phyloP scores from a whole-genome alignment of 2,329 filamentous ascomycete genomes.

The Blastomyces emzantsi region DNA sequence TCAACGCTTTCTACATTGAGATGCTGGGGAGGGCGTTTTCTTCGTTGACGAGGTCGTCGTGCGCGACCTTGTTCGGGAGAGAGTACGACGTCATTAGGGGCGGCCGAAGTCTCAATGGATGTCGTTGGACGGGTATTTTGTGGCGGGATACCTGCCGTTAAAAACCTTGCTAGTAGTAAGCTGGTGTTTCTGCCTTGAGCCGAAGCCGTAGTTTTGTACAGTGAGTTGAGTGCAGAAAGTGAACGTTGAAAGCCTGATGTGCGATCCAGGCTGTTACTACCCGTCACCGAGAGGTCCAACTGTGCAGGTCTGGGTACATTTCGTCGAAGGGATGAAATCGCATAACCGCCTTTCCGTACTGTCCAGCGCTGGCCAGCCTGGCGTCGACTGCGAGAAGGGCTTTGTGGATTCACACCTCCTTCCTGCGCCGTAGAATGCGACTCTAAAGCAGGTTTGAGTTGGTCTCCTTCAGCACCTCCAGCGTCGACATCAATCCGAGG shows the following conservation, averaged over 20 bases:
- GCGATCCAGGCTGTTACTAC: slow-evolving; percentile 14
- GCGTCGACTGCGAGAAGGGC: neutral
- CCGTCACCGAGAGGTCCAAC: slow-evolving; percentile 22
- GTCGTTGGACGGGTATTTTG: slow-evolving; percentile 13
- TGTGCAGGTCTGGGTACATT: slow-evolving; percentile 29
- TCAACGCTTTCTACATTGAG: slow-evolving; percentile 40
- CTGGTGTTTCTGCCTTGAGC: slow-evolving; percentile 17
- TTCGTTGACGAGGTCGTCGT: slow-evolving; percentile 17
- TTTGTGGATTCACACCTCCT: neutral
- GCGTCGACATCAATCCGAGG: neutral
- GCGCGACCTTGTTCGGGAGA: slow-evolving; percentile 13
- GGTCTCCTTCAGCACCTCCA: neutral
- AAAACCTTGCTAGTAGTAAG: slow-evolving; percentile 31
- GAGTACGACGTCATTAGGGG: too few species aligned
- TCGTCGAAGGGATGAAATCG: slow-evolving; percentile 30
- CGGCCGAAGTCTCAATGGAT: neutral
- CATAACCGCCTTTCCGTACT: slow-evolving; percentile 27
- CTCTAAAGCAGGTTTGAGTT: neutral
- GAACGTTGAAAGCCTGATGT: slow-evolving; percentile 25
- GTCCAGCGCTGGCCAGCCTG: slow-evolving; percentile 22
- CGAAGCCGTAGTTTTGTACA: slow-evolving; percentile 20
- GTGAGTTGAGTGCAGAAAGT: slow-evolving; percentile 26
- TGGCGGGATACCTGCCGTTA: slow-evolving; percentile 18
- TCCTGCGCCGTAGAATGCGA: neutral
- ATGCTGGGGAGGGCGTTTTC: slow-evolving; percentile 36